phyloP scores from a whole-genome alignment of 129 eudicot species.

The Apium graveolens region DNA sequence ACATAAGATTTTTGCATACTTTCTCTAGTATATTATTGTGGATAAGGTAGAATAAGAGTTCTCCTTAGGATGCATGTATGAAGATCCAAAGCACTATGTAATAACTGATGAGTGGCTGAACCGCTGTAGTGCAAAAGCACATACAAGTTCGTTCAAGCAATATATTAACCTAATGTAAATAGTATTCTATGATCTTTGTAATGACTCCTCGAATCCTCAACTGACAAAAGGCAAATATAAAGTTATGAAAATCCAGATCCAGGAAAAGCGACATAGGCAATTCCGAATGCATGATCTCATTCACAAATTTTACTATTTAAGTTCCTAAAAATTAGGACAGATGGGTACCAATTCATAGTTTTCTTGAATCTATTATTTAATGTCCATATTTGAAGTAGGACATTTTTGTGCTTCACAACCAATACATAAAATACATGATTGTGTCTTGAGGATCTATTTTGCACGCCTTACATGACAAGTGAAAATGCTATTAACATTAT shows the following conservation, averaged over 20 bases:
- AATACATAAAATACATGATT: neutral
- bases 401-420: neutral
- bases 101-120: neutral
- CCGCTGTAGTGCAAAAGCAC: neutral
- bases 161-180: neutral
- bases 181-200: neutral
- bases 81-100: neutral
- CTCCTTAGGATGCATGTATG: neutral
- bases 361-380: neutral
- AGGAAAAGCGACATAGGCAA: neutral
- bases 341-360: neutral
- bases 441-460: neutral
- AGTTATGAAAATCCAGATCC: too few species aligned
- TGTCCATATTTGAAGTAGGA: neutral
- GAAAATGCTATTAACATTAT: constrained; percentile 12
- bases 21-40: neutral
- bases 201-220: neutral
- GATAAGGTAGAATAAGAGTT: neutral
- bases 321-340: neutral
- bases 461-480: neutral
- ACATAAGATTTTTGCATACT: neutral
- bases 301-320: neutral
- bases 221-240: neutral
- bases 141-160: neutral
- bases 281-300: neutral